Conservation (phyloP, 495 filamentous ascomycete genomes). For the Aspergillus funiculosus region DNA sequence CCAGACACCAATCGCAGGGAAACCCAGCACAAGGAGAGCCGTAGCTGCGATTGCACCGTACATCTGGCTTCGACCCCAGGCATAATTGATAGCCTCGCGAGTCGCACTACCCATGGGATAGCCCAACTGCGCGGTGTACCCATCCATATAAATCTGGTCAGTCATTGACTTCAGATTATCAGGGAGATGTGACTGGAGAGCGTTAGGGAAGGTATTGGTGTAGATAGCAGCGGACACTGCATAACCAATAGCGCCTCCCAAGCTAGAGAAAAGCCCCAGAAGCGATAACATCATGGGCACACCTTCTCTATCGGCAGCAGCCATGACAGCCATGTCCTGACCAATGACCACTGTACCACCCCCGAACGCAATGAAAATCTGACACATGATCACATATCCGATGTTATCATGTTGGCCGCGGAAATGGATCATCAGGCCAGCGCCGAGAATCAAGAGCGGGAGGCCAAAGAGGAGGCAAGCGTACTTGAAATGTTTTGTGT, state of each 20-base stretch:
- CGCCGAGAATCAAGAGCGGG: constrained; percentile 56
- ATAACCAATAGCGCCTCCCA: constrained; percentile 66
- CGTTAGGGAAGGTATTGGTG: constrained; percentile 55
- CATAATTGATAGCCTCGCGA: constrained; percentile 50
- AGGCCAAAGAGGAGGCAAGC: constrained; percentile 56
- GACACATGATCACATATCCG: constrained; percentile 68
- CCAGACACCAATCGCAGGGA: constrained; percentile 39
- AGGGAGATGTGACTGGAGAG: constrained; percentile 40
- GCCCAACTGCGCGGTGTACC: constrained; percentile 44
- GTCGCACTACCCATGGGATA: constrained; percentile 49
- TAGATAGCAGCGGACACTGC: constrained; percentile 65
- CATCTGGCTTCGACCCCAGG: constrained; percentile 57
- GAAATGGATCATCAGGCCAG: constrained; percentile 64
- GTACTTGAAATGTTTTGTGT: constrained; percentile 51
- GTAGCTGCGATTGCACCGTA: constrained; percentile 53
- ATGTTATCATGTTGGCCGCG: constrained; percentile 53
- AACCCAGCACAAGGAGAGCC: constrained; percentile 30
- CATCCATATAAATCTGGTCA: constrained; percentile 42
- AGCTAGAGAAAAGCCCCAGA: constrained; percentile 55
- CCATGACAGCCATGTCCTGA: constrained; percentile 71
- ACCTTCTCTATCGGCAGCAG: constrained; percentile 53
- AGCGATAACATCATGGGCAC: constrained; percentile 68
- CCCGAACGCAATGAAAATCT: constrained; percentile 71
- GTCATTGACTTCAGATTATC: constrained; percentile 41
- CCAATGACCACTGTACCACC: constrained; percentile 61